Base-by-base conservation (phyloP, 2,329 filamentous ascomycete species). In the Pseudogymnoascus sp. region DNA sequence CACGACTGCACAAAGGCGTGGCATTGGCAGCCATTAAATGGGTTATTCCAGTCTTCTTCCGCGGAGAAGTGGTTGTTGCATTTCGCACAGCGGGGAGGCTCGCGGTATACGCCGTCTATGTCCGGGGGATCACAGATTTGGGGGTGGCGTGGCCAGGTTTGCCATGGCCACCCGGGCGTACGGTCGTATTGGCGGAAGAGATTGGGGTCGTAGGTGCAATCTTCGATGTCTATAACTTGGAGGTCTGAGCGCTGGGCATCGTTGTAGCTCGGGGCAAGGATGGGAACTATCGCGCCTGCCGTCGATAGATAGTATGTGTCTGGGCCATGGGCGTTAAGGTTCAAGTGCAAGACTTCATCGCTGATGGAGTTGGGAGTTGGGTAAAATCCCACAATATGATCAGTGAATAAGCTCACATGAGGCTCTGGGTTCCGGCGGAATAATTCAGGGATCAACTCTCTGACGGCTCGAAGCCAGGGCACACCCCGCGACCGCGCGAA, bases 301-400 rank as follows among this genome's bases (percentile, higher is more conserved):
- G 34, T 14, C 16, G 50, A 56, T 21, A 56, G 28, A 56, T 56
- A 56, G 50, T 36, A 56, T 11, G 50, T 56, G 50, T 56, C 28
- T 36, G 50, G 50, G 28, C 50, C 50, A 56, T 56, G 16, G 28
- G 34, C 16, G 50, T 56, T 56, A 56, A 56, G 50, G 21, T 56
- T 31, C 6, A 5, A 28, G 28, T 56, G 50, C 28, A 56, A 34
- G 50, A 21, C 50, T 14, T 56, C 50, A 21, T 56, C 50, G 18
- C 28, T 56, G 50, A 56, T 56, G 11, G 16, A 12, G 50, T 56
- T 56, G 5, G 50, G 50, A n/a, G 10, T 3, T 18, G 28, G 28
- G 10, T 18, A 34, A 34, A 2, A 1, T 14, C 3, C 50, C 50
- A 56, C n/a, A 12, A 21, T 7, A 21, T 28, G 4, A 56, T 56